Evolutionary conservation across 129 eudicot genomes (phyloP).

Genomic region (Kitagawia praeruptora): DNA sequence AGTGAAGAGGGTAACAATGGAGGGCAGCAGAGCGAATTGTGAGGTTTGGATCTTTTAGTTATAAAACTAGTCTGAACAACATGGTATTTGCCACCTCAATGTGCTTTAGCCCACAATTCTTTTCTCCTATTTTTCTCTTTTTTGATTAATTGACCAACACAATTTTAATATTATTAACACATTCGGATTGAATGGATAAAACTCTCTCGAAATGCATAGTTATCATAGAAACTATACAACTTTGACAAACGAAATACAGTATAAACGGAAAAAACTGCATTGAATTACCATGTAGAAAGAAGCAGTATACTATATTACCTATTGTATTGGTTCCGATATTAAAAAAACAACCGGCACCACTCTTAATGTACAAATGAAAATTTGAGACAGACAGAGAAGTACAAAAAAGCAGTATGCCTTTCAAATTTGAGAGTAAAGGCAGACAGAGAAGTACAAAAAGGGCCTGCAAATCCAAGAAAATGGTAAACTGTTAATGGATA

Average conservation of each 20-base stretch:
- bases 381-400: conserved; percentile 77
- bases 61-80: no score
- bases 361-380: conserved; percentile 56
- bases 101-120: not conserved
- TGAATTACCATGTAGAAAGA: not conserved
- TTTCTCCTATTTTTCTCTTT: conserved; percentile 7
- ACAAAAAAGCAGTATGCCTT: conserved; percentile 82
- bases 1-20: not conserved
- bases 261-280: not conserved
- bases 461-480: conserved; percentile 46
- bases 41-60: not conserved
- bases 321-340: conserved; percentile 36
- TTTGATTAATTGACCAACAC: not conserved
- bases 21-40: not conserved
- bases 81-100: no score
- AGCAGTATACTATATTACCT: conserved; percentile 27
- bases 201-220: not conserved
- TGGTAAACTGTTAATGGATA: conserved; percentile 6
- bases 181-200: not conserved
- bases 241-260: not conserved
- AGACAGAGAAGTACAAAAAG: conserved; percentile 82
- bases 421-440: conserved; percentile 69
- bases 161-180: not conserved
- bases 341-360: conserved; percentile 81
- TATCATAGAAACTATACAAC: not conserved